Conservation (phyloP, 495 filamentous ascomycete genomes). For the Xylaria grammica region DNA sequence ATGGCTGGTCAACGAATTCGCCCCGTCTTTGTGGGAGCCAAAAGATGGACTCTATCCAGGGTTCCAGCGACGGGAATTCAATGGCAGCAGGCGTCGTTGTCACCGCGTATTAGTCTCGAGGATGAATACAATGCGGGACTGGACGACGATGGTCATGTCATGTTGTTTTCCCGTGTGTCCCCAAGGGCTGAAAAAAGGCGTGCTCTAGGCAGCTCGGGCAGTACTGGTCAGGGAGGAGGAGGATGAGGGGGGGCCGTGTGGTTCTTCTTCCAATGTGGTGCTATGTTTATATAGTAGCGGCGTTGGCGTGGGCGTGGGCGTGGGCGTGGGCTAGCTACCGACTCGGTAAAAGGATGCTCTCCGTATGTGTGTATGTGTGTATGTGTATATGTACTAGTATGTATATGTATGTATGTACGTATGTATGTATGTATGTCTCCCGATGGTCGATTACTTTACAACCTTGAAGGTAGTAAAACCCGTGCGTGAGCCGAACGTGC, state of each 20-base stretch:
- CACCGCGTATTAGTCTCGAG: slow-evolving; percentile 18
- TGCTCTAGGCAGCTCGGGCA: too few species aligned
- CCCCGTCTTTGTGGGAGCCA: background rate
- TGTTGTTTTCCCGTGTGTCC: background rate
- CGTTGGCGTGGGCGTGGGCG: background rate
- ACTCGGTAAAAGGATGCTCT: too few species aligned
- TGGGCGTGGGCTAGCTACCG: too few species aligned
- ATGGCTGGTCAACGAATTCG: background rate
- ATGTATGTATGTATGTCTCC: too few species aligned
- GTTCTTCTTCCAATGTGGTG: background rate
- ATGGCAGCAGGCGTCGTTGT: background rate
- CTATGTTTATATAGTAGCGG: slow-evolving; percentile 1
- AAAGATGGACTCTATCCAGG: background rate
- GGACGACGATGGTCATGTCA: slow-evolving; percentile 18
- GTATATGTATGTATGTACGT: too few species aligned
- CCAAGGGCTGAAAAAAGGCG: background rate
- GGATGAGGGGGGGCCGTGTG: background rate
- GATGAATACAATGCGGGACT: slow-evolving; percentile 16
- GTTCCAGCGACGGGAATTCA: too few species aligned
- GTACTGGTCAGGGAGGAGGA: background rate
- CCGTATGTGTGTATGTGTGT: too few species aligned
- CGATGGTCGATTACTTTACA: too few species aligned
- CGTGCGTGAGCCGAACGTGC: too few species aligned
- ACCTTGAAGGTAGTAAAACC: too few species aligned
- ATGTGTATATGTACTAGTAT: too few species aligned